phyloP scores from a whole-genome alignment of 2,329 filamentous ascomycete genomes.

The Penicillium sp. region DNA sequence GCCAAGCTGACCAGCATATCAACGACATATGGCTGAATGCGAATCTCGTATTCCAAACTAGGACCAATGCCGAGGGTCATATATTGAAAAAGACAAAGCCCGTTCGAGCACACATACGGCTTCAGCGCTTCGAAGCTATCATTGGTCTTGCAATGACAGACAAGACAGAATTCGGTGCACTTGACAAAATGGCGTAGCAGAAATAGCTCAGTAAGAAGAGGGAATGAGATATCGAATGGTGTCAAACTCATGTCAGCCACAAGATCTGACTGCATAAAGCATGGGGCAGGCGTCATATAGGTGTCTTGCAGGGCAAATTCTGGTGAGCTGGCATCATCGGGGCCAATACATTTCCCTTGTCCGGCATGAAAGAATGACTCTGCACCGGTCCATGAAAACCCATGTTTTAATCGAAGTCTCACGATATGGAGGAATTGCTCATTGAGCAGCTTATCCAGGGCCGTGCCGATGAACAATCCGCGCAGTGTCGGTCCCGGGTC shows the following conservation, averaged over 20 bases:
- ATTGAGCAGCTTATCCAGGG: constrained; percentile 70
- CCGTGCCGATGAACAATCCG: constrained; percentile 70
- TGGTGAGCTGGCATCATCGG: constrained; percentile 13
- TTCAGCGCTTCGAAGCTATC: constrained; percentile 60
- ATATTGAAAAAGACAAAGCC: constrained; percentile 84
- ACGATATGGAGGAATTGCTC: constrained; percentile 66
- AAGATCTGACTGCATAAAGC: constrained; percentile 57
- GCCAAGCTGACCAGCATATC: constrained; percentile 85
- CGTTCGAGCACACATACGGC: constrained; percentile 72
- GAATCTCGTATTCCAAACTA: constrained; percentile 81
- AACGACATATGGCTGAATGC: constrained; percentile 77
- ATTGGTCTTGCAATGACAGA: constrained; percentile 73
- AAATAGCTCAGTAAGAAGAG: constrained; percentile 71
- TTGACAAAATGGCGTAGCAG: constrained; percentile 74
- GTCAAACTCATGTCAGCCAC: constrained; percentile 37
- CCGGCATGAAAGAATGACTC: constrained; percentile 60
- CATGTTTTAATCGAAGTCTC: constrained; percentile 58
- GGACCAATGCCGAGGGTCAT: constrained; percentile 83
- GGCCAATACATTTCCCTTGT: constrained; percentile 41
- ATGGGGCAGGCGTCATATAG: constrained; percentile 37
- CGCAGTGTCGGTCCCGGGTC: constrained; percentile 29
- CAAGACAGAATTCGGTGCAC: constrained; percentile 84
- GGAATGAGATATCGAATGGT: constrained; percentile 54
- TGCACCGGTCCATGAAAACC: constrained; percentile 69
- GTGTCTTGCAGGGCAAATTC: constrained; percentile 31